A percentile compares a stretch with the other conserved stretches of the same genome.
Conservation (phyloP, 2,329 filamentous ascomycete genomes). For the Penicillium sclerotigenum region DNA sequence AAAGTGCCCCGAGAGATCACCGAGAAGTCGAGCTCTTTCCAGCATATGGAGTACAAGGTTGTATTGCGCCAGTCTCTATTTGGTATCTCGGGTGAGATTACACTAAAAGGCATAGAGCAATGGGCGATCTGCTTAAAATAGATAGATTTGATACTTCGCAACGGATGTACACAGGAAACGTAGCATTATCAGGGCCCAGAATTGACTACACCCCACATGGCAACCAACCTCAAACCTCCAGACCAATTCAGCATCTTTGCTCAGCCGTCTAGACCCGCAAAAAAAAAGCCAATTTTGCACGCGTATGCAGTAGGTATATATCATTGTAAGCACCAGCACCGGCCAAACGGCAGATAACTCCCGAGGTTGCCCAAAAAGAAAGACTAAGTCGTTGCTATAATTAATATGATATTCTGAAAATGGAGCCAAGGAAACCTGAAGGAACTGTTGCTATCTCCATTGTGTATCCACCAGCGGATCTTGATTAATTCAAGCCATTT, state of each 20-base stretch:
- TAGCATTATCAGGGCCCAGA: neutral
- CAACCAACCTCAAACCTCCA: neutral
- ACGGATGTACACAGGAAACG: neutral
- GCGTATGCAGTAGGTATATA: neutral
- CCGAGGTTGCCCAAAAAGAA: no score
- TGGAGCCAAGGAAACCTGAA: conserved; percentile 15
- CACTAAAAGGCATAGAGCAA: neutral
- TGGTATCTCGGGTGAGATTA: neutral
- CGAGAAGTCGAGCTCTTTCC: neutral
- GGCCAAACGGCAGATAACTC: neutral
- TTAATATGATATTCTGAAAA: conserved; percentile 10
- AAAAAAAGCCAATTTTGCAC: neutral
- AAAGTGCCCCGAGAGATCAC: neutral
- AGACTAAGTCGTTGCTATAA: no score
- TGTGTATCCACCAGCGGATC: conserved; percentile 19
- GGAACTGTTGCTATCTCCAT: conserved; percentile 20
- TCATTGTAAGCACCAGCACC: conserved; percentile 1
- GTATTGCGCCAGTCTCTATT: neutral
- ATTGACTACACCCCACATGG: neutral
- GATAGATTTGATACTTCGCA: neutral
- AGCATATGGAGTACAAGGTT: neutral
- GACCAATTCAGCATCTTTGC: neutral
- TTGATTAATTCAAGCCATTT: conserved; percentile 15
- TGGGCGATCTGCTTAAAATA: conserved; percentile 1
- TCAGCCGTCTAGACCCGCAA: neutral